Evolutionary conservation across 129 eudicot species (phyloP), one percentile per base, ranked within the genome.

Genomic region (Tanacetum coccineum): DNA sequence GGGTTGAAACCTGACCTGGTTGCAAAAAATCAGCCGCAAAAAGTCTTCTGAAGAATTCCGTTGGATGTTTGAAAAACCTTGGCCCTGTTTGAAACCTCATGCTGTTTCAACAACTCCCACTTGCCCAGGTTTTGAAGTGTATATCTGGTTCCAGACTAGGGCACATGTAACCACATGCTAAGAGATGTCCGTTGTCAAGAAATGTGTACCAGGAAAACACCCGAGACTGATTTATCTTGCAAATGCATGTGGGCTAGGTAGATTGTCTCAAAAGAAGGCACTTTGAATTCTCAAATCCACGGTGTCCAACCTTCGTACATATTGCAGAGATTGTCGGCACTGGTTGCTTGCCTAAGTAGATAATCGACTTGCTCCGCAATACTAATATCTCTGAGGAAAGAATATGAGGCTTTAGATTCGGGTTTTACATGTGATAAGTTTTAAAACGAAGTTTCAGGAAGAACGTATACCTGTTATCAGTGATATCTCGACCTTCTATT

Each of bases 281-380:
- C 57, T 76, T 68, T 58, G 39, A 64, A 30, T 14, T 44, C 46
- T 93, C 83, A 93, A 75, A 93, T 93, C 99, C 99, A 93, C 22
- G 99, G 96, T 47, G 99, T 93, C 99, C 99, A 93, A 40, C 99
- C 99, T 86, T 93, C 99, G 56, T 93, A 93, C 99, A 93, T 93
- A 64, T 89, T 93, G 84, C 99, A 93, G 62, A 93, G 96, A 74
- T 93, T 93, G 83, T 93, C 99, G 70, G 81, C 77, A 50, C 87
- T 89, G 13, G 96, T 93, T 42, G 99, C 96, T 81, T 88, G 99
- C 89, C 84, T 86, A 53, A 93, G 86, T 71, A 93, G 86, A 86
- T 78, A 81, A 83, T 93, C 96, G 6, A 93, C 99, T 71, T 93
- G 99, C 80, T 93, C 99, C 13, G 83, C 74, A 70, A 84, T 66